phyloP scores from a whole-genome alignment of 2,329 filamentous ascomycete genomes.

The Penicillium rolfsii region DNA sequence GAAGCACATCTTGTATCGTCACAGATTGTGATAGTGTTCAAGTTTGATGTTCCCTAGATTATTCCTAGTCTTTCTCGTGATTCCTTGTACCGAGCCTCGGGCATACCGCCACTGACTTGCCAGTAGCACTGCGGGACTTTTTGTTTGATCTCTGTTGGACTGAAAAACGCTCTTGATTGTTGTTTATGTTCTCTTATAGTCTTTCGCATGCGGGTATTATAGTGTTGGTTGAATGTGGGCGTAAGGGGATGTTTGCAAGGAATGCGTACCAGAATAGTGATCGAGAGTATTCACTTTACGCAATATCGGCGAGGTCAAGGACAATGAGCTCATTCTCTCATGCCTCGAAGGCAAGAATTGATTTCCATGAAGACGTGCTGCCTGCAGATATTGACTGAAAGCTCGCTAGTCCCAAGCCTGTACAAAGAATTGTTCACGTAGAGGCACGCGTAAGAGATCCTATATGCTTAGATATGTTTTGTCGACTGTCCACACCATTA shows the following conservation, averaged over 20 bases:
- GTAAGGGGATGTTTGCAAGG: slow-evolving; percentile 23
- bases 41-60: background rate
- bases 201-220: slow-evolving; percentile 52
- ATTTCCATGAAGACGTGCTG: no score
- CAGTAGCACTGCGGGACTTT: slow-evolving; percentile 44
- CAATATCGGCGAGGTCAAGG: no score
- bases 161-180: slow-evolving; percentile 40
- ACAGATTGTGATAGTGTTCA: background rate
- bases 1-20: background rate
- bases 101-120: background rate
- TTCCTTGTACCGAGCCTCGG: background rate
- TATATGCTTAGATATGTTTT: background rate
- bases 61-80: background rate
- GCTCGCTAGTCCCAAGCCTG: no score
- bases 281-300: no score
- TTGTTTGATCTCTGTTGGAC: slow-evolving; percentile 54
- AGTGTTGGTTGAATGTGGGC: slow-evolving; percentile 57
- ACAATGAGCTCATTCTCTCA: no score
- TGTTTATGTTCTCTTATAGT: slow-evolving; percentile 48
- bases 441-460: no score
- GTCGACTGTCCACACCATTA: background rate
- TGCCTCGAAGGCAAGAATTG: no score
- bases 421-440: no score
- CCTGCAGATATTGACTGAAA: no score
- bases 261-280: background rate